These are phyloP conservation scores for Rhizophagus prolifer DNA, from an alignment of 192 early-diverging fungal species.

Conservation along the genomic window DNA sequence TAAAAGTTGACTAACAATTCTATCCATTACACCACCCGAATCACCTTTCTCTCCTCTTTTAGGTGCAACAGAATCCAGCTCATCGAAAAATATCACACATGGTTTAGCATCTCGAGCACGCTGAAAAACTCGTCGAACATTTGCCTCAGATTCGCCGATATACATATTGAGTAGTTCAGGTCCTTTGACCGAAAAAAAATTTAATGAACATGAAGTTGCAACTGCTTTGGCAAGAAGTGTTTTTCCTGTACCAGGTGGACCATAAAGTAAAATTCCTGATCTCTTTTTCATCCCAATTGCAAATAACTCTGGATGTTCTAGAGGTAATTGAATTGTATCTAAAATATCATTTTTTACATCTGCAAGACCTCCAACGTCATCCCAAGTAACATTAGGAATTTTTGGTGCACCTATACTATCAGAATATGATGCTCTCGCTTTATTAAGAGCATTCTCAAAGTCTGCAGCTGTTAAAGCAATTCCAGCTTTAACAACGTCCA, in stretches of 20 bases:
- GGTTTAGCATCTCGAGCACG: constrained; percentile 95
- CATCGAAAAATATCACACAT: constrained; percentile 99
- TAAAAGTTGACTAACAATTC: constrained; percentile 94
- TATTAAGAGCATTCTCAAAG: constrained; percentile 75
- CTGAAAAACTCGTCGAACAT: constrained; percentile 95
- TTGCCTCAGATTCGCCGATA: constrained; percentile 98
- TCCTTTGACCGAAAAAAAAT: constrained; percentile 98
- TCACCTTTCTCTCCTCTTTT: constrained; percentile 98
- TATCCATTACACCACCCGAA: constrained; percentile 98
- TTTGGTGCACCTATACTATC: constrained; percentile 95
- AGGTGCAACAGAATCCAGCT: constrained; percentile 96
- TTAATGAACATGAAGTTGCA: constrained; percentile 95
- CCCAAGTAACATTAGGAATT: constrained; percentile 98
- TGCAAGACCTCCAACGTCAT: constrained; percentile 94
- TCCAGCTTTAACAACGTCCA: constrained; percentile 68
- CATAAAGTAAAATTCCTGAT: constrained; percentile 91
- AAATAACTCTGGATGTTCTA: constrained; percentile 96
- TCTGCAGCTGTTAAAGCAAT: constrained; percentile 75
- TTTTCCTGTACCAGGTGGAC: constrained; percentile 98
- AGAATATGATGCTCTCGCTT: constrained; percentile 78
- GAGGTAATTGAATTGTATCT: constrained; percentile 94
- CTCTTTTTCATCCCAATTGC: constrained; percentile 91
- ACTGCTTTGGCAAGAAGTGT: constrained; percentile 98
- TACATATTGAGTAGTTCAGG: constrained; percentile 99
- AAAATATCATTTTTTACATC: constrained; percentile 91